Conservation (phyloP, 805 yeast species). For the Ogataea naganishii region DNA sequence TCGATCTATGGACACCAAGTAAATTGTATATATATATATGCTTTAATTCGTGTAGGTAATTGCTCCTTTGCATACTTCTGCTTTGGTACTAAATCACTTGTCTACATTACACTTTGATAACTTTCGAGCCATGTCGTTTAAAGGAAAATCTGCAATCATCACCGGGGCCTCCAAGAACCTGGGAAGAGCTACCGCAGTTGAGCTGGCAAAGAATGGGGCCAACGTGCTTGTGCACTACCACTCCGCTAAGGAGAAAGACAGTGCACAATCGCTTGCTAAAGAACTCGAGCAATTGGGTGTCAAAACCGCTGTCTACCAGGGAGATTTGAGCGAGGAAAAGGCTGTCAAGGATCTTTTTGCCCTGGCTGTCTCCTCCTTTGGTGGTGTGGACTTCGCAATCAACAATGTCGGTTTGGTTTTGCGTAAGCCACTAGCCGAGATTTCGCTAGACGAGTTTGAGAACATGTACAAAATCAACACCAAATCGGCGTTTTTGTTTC, state of each 20-base stretch:
- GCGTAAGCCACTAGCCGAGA: conserved; percentile 49
- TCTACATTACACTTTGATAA: too few species aligned
- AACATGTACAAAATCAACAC: conserved; percentile 44
- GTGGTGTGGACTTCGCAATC: conserved; percentile 52
- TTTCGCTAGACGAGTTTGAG: conserved; percentile 47
- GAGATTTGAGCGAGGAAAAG: conserved; percentile 31
- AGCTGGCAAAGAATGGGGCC: conserved; percentile 47
- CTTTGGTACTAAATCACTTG: too few species aligned
- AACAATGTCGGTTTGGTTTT: conserved; percentile 62
- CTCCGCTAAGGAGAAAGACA: conserved; percentile 28
- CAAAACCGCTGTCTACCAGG: conserved; percentile 34
- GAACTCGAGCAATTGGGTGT: conserved; percentile 30
- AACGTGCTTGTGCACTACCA: conserved; percentile 49
- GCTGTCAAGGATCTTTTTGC: conserved; percentile 38
- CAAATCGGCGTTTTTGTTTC: conserved; percentile 52
- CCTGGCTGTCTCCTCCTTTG: conserved; percentile 34
- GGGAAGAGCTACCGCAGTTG: conserved; percentile 44
- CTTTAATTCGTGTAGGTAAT: too few species aligned
- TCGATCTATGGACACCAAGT: too few species aligned
- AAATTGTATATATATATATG: too few species aligned
- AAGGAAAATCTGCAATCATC: conserved; percentile 44
- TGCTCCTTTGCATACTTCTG: too few species aligned
- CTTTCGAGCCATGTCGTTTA: conserved; percentile 18
- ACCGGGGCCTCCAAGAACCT: conserved; percentile 59
- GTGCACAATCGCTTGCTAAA: conserved; percentile 27